Conservation (phyloP, 2,329 filamentous ascomycete genomes). For the Penicillium oxalicum region DNA sequence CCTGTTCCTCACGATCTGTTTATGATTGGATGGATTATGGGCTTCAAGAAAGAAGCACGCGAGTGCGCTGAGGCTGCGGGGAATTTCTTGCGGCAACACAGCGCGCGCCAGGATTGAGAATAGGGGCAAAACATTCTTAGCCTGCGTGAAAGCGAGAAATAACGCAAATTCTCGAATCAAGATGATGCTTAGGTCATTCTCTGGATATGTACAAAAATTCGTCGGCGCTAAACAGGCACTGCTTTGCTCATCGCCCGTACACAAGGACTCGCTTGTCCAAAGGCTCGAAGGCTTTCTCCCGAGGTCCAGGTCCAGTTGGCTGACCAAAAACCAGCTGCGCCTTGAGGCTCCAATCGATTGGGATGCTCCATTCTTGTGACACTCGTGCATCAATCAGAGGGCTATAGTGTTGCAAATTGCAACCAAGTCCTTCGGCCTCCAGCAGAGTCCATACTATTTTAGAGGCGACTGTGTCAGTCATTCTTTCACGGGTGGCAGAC, state of each 20-base stretch:
- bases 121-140: no score
- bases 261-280: constrained; percentile 6
- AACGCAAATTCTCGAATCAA: no score
- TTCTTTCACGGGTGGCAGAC: neutral
- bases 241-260: neutral
- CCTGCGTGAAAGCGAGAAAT: no score
- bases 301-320: constrained; percentile 1
- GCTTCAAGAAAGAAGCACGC: constrained; percentile 10
- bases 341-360: constrained; percentile 64
- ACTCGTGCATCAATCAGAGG: constrained; percentile 71
- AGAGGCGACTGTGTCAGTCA: neutral
- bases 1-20: constrained; percentile 13
- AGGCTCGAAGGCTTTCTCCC: constrained; percentile 5
- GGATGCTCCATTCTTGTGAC: constrained; percentile 59
- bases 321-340: constrained; percentile 70
- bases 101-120: constrained; percentile 1
- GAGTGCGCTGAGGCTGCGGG: constrained; percentile 11
- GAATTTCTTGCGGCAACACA: constrained; percentile 5
- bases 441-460: constrained; percentile 60
- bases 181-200: no score
- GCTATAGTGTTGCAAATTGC: constrained; percentile 86
- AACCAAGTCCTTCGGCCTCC: constrained; percentile 72
- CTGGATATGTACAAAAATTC: no score
- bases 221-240: no score
- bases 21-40: constrained; percentile 15